These are phyloP conservation scores for Musa troglodytarum DNA, from an alignment of 176 grass and related monocot species.

Conservation along the genomic window DNA sequence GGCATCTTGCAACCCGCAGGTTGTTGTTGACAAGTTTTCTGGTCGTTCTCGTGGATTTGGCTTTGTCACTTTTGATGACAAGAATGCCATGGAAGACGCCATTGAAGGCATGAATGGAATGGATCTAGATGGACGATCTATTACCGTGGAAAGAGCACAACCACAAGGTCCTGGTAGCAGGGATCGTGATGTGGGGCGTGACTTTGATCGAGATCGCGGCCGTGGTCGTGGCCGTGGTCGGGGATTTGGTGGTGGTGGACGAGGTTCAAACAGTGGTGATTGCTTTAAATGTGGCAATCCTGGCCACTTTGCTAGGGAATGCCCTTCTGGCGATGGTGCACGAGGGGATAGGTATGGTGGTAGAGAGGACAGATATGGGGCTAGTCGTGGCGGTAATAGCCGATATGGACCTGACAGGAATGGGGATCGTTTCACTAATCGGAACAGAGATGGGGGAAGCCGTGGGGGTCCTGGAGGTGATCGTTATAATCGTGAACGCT, in stretches of 20 bases:
- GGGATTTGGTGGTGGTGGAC: slow-evolving; percentile 44
- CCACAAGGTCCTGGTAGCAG: slow-evolving; percentile 38
- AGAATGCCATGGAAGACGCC: slow-evolving; percentile 44
- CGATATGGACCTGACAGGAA: slow-evolving; percentile 43
- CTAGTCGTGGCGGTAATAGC: slow-evolving; percentile 20
- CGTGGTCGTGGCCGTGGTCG: slow-evolving; percentile 31
- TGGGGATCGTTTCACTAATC: slow-evolving; percentile 32
- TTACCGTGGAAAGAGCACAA: slow-evolving; percentile 53
- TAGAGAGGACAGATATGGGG: slow-evolving; percentile 38
- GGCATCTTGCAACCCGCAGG: slow-evolving; percentile 9
- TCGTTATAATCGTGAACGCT: slow-evolving; percentile 38
- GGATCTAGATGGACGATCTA: slow-evolving; percentile 48
- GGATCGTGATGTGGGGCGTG: slow-evolving; percentile 38
- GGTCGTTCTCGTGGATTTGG: slow-evolving; percentile 48
- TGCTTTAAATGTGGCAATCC: slow-evolving; percentile 57
- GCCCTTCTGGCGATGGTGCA: slow-evolving; percentile 55
- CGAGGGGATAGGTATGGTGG: slow-evolving; percentile 43
- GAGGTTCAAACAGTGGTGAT: slow-evolving; percentile 27
- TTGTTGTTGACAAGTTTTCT: slow-evolving; percentile 50
- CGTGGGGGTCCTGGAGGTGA: slow-evolving; percentile 25
- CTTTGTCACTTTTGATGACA: slow-evolving; percentile 50
- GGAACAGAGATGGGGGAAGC: slow-evolving; percentile 42
- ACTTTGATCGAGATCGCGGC: slow-evolving; percentile 24
- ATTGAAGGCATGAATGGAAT: slow-evolving; percentile 55
- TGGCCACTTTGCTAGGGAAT: slow-evolving; percentile 57